phyloP scores from a whole-genome alignment of 1,284 basidiomycete species.

The Cutaneotrichosporon sp. region DNA sequence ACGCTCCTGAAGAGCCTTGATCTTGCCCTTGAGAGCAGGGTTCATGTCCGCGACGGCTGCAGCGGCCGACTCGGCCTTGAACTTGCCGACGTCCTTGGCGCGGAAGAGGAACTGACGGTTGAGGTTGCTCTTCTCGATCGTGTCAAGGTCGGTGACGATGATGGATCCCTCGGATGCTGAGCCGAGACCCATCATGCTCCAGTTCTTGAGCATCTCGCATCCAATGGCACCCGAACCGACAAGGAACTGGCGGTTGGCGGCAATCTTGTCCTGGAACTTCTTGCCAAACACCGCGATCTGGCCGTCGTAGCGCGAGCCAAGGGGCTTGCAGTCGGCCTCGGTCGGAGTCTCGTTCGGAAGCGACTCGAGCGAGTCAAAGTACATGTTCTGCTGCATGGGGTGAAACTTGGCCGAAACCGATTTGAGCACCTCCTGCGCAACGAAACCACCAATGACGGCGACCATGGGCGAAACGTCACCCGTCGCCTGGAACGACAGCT shows the following conservation, averaged over 20 bases:
- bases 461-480: conserved; percentile 91
- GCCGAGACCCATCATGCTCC: conserved; percentile 98
- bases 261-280: conserved; percentile 87
- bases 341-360: conserved; percentile 68
- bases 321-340: conserved; percentile 80
- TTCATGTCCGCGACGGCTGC: conserved; percentile 95
- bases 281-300: conserved; percentile 96
- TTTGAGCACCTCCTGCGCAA: conserved; percentile 97
- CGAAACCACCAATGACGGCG: conserved; percentile 94
- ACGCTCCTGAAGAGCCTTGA: conserved; percentile 83
- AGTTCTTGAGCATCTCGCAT: conserved; percentile 99
- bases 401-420: conserved; percentile 98
- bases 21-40: conserved; percentile 82
- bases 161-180: conserved; percentile 75
- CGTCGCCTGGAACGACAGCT: conserved; percentile 85
- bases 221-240: conserved; percentile 98
- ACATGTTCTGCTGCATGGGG: conserved; percentile 90
- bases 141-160: conserved; percentile 95
- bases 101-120: conserved; percentile 99
- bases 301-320: conserved; percentile 80
- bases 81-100: conserved; percentile 92
- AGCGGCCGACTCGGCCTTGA: conserved; percentile 95
- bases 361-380: conserved; percentile 97
- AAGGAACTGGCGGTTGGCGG: conserved; percentile 87
- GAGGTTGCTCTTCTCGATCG: conserved; percentile 98